Evolutionary conservation across 2,329 filamentous ascomycete genomes (phyloP).

Genomic region (Massarina eburnea): DNA sequence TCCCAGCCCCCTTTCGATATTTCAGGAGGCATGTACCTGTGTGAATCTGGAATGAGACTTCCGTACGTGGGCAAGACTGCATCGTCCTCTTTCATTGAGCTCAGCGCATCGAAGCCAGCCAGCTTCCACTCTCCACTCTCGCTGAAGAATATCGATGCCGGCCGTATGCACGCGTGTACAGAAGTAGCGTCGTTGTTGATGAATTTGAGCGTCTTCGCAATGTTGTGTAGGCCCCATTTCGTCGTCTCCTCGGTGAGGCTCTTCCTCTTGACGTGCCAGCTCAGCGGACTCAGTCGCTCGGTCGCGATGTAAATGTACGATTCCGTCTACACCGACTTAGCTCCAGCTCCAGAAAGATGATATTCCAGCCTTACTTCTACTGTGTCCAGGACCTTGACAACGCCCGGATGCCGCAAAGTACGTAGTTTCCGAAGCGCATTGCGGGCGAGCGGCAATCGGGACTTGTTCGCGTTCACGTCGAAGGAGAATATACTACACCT

Average conservation of each 20-base stretch:
- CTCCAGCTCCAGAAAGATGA: neutral
- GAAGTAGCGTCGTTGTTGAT: constrained; percentile 92
- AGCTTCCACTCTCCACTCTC: constrained; percentile 99
- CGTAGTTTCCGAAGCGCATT: constrained; percentile 94
- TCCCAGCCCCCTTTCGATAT: constrained; percentile 89
- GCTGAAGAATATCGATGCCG: constrained; percentile 86
- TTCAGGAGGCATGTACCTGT: constrained; percentile 84
- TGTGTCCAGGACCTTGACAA: constrained; percentile 91
- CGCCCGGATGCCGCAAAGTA: constrained; percentile 89
- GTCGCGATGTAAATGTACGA: constrained; percentile 95
- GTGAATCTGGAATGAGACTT: constrained; percentile 81
- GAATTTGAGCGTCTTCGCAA: constrained; percentile 93
- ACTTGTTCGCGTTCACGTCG: constrained; percentile 79
- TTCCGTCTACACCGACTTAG: constrained; percentile 67
- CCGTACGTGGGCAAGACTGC: constrained; percentile 91
- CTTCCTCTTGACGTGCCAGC: constrained; percentile 87
- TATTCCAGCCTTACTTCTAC: constrained; percentile 67
- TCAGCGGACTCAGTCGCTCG: constrained; percentile 81
- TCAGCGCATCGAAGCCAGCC: constrained; percentile 88
- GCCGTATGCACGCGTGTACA: constrained; percentile 83
- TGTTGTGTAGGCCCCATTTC: constrained; percentile 90
- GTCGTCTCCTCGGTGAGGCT: constrained; percentile 87
- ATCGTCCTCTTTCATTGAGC: constrained; percentile 94
- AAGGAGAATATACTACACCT: constrained; percentile 97
- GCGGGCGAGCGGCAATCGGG: constrained; percentile 80